Conservation (phyloP, 2,329 filamentous ascomycete genomes). For the Alternaria arbusti region DNA sequence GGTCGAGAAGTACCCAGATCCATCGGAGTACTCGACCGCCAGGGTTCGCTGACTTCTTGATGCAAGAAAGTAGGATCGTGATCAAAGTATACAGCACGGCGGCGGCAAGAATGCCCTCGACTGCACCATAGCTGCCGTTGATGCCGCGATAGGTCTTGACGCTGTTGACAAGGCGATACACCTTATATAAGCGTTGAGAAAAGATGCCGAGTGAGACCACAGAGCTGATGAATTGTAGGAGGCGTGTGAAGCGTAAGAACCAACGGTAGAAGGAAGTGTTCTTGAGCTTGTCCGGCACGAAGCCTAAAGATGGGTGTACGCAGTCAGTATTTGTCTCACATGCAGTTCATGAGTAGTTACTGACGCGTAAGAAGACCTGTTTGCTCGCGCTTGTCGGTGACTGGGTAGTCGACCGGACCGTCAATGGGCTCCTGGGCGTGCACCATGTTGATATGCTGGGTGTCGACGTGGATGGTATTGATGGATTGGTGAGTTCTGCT, state of each 20-base stretch:
- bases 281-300: slow-evolving; percentile 34
- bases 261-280: slow-evolving; percentile 28
- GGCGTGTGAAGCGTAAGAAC: slow-evolving; percentile 47
- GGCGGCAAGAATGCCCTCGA: slow-evolving; percentile 55
- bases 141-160: slow-evolving; percentile 38
- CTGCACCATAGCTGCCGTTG: slow-evolving; percentile 47
- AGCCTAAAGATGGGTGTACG: slow-evolving; percentile 3
- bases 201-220: slow-evolving; percentile 54
- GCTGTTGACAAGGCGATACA: slow-evolving; percentile 48
- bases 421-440: slow-evolving; percentile 15
- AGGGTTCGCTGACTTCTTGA: slow-evolving; percentile 40
- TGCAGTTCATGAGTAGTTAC: background rate
- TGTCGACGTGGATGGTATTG: background rate
- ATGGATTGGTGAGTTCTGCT: background rate
- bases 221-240: slow-evolving; percentile 55
- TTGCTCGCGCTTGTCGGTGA: slow-evolving; percentile 23
- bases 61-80: slow-evolving; percentile 43
- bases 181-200: slow-evolving; percentile 50
- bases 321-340: background rate
- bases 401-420: slow-evolving; percentile 21
- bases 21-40: slow-evolving; percentile 46
- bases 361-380: slow-evolving; percentile 39
- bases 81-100: slow-evolving; percentile 54
- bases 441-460: slow-evolving; percentile 7
- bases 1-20: slow-evolving; percentile 51